Base-by-base conservation (phyloP, 129 eudicot species). In the Saposhnikovia divaricata region DNA sequence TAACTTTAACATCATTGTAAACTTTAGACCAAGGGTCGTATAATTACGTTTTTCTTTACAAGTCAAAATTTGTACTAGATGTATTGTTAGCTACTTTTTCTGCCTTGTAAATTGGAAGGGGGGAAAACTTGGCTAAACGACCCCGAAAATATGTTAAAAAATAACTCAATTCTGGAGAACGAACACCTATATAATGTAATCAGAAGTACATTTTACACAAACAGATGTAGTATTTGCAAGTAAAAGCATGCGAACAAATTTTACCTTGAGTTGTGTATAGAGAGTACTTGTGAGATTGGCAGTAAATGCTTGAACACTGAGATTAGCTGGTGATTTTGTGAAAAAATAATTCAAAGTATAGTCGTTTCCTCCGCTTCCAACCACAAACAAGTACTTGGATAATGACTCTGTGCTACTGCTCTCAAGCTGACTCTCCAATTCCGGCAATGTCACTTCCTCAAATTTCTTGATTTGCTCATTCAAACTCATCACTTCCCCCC, bases 301-400 rank as follows among this genome's bases (percentile, higher is more conserved):
- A 2, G 87, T 88, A 69, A 90, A 90, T 16, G 23, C 87, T 72
- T 80, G 55, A n/a, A 87, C 45, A 38, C 70, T 87, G 71, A 83
- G 74, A 77, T 76, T 80, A n/a, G 42, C 81, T 42, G 18, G 25
- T 27, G 74, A 25, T 50, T 31, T 40, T 18, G 74, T 77, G 13
- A 77, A 61, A 39, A 90, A 90, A 61, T 88, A 90, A 74, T 88
- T 90, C 37, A 84, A 37, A 18, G 85, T 61, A 75, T 84, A 86
- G 70, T 90, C 92, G 57, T 90, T 90, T 27, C 88, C 88, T 45
- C 96, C 96, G 16, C 83, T 85, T 51, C 90, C 92, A 34, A 90
- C 81, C 75, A 88, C 84, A 80, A 90, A 88, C 71, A 90, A 10
- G 73, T 79, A 88, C 13, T 84, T n/a, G 27, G 84, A 74, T 44